Evolutionary conservation across 2,329 filamentous ascomycete genomes (phyloP).

Genomic region (Hypoxylon sp.): DNA sequence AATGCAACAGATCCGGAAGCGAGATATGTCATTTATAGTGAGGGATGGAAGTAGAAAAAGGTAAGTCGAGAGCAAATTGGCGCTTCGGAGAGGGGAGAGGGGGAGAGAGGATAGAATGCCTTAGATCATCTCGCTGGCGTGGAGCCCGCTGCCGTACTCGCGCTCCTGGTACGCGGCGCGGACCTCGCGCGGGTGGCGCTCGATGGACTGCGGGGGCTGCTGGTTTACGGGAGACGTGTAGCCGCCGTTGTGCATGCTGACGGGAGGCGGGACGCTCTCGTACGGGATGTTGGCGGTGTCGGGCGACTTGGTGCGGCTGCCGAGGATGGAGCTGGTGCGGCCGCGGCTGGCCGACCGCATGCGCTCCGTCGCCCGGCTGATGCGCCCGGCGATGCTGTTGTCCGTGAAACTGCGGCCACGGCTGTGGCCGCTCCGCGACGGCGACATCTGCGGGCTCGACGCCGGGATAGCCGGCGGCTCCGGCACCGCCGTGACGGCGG

Average conservation of each 20-base stretch:
- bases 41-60: slow-evolving; percentile 12
- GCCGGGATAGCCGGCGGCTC: slow-evolving; percentile 56
- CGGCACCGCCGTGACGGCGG: slow-evolving; percentile 46
- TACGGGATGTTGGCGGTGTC: slow-evolving; percentile 49
- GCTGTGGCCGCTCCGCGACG: slow-evolving; percentile 55
- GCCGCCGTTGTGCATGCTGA: slow-evolving; percentile 42
- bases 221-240: slow-evolving; percentile 45
- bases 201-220: slow-evolving; percentile 27
- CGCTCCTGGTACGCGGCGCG: slow-evolving; percentile 48
- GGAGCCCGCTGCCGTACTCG: slow-evolving; percentile 59
- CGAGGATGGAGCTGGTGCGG: slow-evolving; percentile 53
- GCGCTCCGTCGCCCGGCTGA: slow-evolving; percentile 66
- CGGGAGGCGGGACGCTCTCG: slow-evolving; percentile 48
- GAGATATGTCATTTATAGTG: slow-evolving; percentile 35
- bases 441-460: slow-evolving; percentile 54
- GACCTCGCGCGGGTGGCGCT: slow-evolving; percentile 50
- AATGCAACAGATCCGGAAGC: slow-evolving; percentile 29
- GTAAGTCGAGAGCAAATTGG: too few relatives aligned
- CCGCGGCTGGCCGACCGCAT: slow-evolving; percentile 67
- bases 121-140: slow-evolving; percentile 65
- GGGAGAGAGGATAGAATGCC: neutral
- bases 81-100: too few relatives aligned
- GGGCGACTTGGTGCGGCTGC: slow-evolving; percentile 50
- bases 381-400: slow-evolving; percentile 59
- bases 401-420: slow-evolving; percentile 65